phyloP scores from a whole-genome alignment of 345 rosid genomes.

The Pistacia vera region DNA sequence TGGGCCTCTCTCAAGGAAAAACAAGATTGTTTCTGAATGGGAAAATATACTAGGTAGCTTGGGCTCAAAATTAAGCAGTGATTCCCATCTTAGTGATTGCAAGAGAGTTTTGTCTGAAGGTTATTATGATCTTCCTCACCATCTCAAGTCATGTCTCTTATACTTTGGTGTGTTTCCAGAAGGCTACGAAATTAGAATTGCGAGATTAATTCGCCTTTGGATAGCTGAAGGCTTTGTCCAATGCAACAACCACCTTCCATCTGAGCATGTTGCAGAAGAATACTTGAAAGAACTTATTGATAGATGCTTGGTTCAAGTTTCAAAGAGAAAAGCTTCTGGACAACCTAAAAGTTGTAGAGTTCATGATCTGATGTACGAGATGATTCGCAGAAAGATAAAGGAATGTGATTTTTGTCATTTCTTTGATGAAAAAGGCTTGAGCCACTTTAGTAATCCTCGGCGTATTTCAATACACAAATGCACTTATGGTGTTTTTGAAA shows the following conservation, averaged over 20 bases:
- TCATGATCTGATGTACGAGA: slow-evolving; percentile 15
- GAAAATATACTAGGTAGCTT: too few species aligned
- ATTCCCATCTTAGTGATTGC: too few species aligned
- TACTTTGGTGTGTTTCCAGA: too few species aligned
- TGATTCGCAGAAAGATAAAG: slow-evolving; percentile 5
- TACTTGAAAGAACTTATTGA: slow-evolving; percentile 19
- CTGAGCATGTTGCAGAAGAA: slow-evolving; percentile 22
- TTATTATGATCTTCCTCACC: too few species aligned
- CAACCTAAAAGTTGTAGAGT: slow-evolving; percentile 15
- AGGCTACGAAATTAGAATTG: too few species aligned
- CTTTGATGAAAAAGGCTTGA: background rate
- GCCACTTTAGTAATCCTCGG: background rate
- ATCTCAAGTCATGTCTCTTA: too few species aligned
- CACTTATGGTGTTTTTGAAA: background rate
- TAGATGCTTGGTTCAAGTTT: slow-evolving; percentile 17
- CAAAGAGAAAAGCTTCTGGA: slow-evolving; percentile 2
- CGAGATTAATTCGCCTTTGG: too few species aligned
- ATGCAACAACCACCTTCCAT: background rate
- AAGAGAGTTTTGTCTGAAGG: too few species aligned
- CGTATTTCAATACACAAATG: slow-evolving; percentile 9
- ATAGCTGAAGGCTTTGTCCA: too few species aligned
- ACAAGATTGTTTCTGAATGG: too few species aligned
- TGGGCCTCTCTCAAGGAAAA: too few species aligned
- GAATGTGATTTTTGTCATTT: slow-evolving; percentile 6
- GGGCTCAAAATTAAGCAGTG: too few species aligned